These are phyloP conservation scores for Oryza brachyantha DNA, from an alignment of 176 grass and related monocot species.

Conservation along the genomic window DNA sequence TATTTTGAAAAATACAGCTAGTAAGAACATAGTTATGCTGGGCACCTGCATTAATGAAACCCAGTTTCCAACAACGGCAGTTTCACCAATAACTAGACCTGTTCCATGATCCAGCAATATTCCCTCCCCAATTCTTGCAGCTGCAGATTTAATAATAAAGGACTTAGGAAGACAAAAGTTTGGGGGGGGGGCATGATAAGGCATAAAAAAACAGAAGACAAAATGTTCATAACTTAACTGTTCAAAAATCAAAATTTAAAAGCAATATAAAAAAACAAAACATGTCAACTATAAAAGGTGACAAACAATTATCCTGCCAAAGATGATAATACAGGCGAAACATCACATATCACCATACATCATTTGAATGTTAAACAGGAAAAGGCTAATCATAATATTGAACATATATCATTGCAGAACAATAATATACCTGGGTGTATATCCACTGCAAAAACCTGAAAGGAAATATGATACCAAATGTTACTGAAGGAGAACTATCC, in stretches of 20 bases:
- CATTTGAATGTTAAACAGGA: not conserved
- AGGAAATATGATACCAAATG: constrained; percentile 20
- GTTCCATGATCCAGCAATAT: constrained; percentile 98
- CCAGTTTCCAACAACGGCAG: constrained; percentile 95
- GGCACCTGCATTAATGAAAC: constrained; percentile 96
- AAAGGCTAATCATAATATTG: not conserved
- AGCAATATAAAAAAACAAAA: not conserved
- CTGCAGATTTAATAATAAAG: constrained; percentile 50
- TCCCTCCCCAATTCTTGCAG: constrained; percentile 92
- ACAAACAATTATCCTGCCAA: not conserved
- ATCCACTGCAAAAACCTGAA: constrained; percentile 96
- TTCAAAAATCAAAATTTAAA: constrained; percentile 3
- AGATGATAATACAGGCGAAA: not conserved
- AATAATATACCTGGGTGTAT: constrained; percentile 85
- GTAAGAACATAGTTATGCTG: not conserved
- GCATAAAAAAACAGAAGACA: not conserved
- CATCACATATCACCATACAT: not conserved
- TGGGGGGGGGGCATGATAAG: not conserved
- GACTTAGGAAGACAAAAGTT: not conserved
- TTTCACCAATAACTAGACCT: constrained; percentile 97
- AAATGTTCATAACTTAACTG: not conserved
- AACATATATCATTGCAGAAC: constrained; percentile 5
- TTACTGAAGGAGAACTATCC: constrained; percentile 14
- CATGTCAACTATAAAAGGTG: not conserved
- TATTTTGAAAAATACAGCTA: not conserved